Evolutionary conservation across 768 basidiomycete species (phyloP), one percentile per base, ranked within the genome.

Genomic region (Trichaptum fuscoviolaceum): DNA sequence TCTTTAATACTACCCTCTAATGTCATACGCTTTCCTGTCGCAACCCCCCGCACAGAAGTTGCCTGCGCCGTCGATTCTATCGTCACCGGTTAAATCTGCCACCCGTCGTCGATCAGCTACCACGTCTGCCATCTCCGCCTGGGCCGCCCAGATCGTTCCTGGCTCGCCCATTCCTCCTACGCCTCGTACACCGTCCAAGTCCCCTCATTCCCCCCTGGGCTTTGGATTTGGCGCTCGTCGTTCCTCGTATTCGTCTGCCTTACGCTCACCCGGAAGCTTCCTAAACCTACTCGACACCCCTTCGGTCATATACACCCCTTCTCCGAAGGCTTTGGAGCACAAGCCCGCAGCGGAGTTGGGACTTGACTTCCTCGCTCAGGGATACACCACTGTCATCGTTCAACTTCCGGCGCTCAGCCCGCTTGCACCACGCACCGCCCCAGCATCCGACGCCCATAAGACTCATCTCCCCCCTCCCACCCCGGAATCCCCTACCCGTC

Each of bases 351-450:
- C 80, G 67, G 81, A 85, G 63, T 84, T 81, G 70, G 75, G 75
- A 58, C 73, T 84, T 18, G 84, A 90, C 73, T 82, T 91, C 35
- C 84, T 85, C 7, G 70, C 82, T 7, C 78, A 88, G 18, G 88
- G 88, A 1, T 91, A 91, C 75, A 85, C 87, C 17, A 85, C 85
- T 35, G 80, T 89, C 57, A 88, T 91, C 73, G 77, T 90, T 18
- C 83, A n/a, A 36, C 64, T 12, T 57, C 30, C 35, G 27, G 58
- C 25, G 65, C 71, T 34, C 42, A 24, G 57, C 27, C 35, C 61
- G 35, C 26, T 5, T 25, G 58, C 57, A n/a, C 35, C 34, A 20
- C 57, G 20, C 52, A n/a, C 36, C 17, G 58, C 10, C 18, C 26
- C 24, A 35, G 57, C 58, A 26, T 63, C 10, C 63, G 66, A 65